Evolutionary conservation across 352 stramenopile genomes (phyloP), one percentile per base, ranked within the genome.

Genomic region (Thraustochytrium sp.): DNA sequence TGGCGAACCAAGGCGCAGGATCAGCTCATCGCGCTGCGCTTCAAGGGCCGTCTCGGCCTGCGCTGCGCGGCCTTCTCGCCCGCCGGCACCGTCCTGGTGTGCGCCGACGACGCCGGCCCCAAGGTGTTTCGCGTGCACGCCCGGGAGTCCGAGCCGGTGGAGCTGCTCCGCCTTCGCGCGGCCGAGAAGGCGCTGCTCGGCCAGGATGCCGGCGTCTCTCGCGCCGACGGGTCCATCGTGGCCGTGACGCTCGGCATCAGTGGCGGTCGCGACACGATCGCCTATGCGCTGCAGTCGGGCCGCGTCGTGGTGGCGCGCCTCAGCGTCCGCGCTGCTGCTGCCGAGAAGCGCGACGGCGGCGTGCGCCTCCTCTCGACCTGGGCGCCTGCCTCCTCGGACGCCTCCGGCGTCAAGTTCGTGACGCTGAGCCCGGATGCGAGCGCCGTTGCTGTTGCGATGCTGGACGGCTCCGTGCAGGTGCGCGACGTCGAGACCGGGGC

Each of bases 61-160:
- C 89, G 87, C 29, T 96, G 92, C 87, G 93, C 90, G 42, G 88
- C 89, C 1, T 86, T 98, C 29, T 92, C 92, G 53, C 88, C 91
- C 2, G 92, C 95, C 85, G 93, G 92, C 2, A 88, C 87, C 48
- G 96, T 94, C 68, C 76, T 97, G 62, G 93, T 92, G 44, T 92
- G 92, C 82, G 94, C 91, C 42, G 95, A 94, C 76, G 87, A 91
- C 8, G 88, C 91, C 42, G 90, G 93, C 59, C 87, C 96, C 40
- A 96, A 96, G 85, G 82, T 97, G 13, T 98, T 98, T 77, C 84
- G 86, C 18, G 82, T 98, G 3, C 82, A 93, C 11, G 61, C 80
- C 51, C 55, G 63, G 18, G 85, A 80, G 37, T 49, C 77, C 23
- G 91, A 92, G 78, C 83, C 94, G 42, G 63, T 96, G 18, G 87